These are phyloP conservation scores for Austroboletus olivaceoglutinosus DNA, from an alignment of 1,284 basidiomycete species.

Conservation along the genomic window DNA sequence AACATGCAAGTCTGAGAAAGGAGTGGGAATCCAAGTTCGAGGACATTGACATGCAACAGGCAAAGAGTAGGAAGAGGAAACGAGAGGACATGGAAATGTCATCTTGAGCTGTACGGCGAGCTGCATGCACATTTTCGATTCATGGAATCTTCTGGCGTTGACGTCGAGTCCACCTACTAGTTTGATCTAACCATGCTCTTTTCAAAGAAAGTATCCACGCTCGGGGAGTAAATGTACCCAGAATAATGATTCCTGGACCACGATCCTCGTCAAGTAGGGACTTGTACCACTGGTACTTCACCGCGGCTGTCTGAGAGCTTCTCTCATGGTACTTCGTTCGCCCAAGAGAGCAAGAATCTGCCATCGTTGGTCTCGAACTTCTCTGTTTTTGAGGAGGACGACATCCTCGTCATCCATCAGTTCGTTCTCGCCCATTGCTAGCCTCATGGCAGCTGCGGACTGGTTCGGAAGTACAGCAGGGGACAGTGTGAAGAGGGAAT, in stretches of 20 bases:
- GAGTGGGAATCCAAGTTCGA: slow-evolving; percentile 32
- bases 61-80: slow-evolving; percentile 13
- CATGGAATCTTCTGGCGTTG: neutral
- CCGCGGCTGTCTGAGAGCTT: slow-evolving; percentile 46
- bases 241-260: too few relatives aligned
- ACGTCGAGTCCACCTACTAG: too few relatives aligned
- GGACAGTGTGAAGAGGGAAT: slow-evolving; percentile 71
- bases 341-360: slow-evolving; percentile 72
- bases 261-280: too few relatives aligned
- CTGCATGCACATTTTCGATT: neutral
- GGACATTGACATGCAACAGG: slow-evolving; percentile 21
- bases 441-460: slow-evolving; percentile 69
- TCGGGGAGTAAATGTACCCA: too few relatives aligned
- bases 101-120: slow-evolving; percentile 12
- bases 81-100: slow-evolving; percentile 31
- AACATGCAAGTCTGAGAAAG: slow-evolving; percentile 17
- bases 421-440: slow-evolving; percentile 60
- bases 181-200: neutral
- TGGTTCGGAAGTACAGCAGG: slow-evolving; percentile 74
- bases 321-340: slow-evolving; percentile 70
- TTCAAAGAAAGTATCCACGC: too few relatives aligned
- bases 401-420: slow-evolving; percentile 51
- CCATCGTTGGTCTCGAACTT: slow-evolving; percentile 67
- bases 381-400: slow-evolving; percentile 57
- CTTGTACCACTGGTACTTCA: slow-evolving; percentile 10